These are phyloP conservation scores for Kodamaea anthophila DNA, from an alignment of 1,139 yeast genomes.

Conservation along the genomic window DNA sequence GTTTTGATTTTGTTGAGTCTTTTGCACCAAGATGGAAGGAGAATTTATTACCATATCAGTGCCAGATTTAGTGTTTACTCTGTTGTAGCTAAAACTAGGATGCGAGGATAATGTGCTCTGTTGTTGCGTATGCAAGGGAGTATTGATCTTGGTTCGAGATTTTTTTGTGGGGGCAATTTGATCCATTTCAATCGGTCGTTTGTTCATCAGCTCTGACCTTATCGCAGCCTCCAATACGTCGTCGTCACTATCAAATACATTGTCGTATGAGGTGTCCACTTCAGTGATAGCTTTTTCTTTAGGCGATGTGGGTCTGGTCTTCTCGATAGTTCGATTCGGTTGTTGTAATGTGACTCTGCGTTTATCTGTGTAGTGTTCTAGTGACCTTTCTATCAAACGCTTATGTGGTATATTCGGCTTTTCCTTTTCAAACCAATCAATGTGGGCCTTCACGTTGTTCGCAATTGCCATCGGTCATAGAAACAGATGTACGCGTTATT, in stretches of 20 bases:
- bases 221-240: constrained; percentile 6
- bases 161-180: constrained; percentile 1
- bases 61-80: too few relatives aligned
- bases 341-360: background rate
- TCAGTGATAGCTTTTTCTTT: too few relatives aligned
- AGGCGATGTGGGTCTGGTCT: too few relatives aligned
- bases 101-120: too few relatives aligned
- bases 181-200: background rate
- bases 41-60: too few relatives aligned
- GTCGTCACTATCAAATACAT: constrained; percentile 7
- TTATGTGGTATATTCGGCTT: constrained; percentile 8
- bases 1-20: too few relatives aligned
- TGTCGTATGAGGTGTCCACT: constrained; percentile 7
- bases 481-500: constrained; percentile 4
- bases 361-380: constrained; percentile 2
- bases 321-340: too few relatives aligned
- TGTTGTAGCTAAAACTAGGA: too few relatives aligned
- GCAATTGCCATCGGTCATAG: constrained; percentile 8
- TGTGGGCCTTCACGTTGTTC: constrained; percentile 10
- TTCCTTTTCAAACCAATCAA: constrained; percentile 9
- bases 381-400: constrained; percentile 5
- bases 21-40: constrained; percentile 1
- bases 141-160: too few relatives aligned
- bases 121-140: too few relatives aligned
- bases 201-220: constrained; percentile 2